Evolutionary conservation across 176 grass and related monocot species (phyloP), one percentile per base, ranked within the genome.

Genomic region (Ampelocalamus luodianensis): DNA sequence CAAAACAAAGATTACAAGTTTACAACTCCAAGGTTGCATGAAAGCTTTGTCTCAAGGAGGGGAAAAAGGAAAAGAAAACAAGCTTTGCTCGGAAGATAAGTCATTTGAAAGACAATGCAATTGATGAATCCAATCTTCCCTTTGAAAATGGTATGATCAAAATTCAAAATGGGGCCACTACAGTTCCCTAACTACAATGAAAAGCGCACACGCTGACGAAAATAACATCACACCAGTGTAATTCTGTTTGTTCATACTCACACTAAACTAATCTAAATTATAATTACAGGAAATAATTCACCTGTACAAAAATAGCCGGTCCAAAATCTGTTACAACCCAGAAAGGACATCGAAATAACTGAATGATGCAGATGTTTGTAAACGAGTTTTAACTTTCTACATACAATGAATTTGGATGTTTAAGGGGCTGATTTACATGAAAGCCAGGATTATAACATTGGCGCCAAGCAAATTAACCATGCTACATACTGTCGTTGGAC

Each of bases 261-360:
- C 72, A 72, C 69, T 75, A 48, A 67, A 29, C 79, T 92, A 85
- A 50, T 68, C 80, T 84, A 68, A 64, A 65, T 63, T 87, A 83
- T 89, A 90, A 83, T 90, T 90, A 93, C 87, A 90, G 29, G 80
- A 64, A 87, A 76, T 29, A 77, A 58, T 72, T 60, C 50, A 36
- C 77, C 85, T 94, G 77, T 94, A 94, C 90, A 94, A 76, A 81
- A 79, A 81, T 39, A 72, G 46, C 65, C 16, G 38, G 77, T 71
- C 71, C 84, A 79, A 91, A 86, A 85, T 80, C 68, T 65, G 68
- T 82, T 45, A 45, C 71, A 59, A 78, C 43, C 59, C 79, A 49
- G 22, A n/a, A 15, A 43, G 3, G 45, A 55, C 65, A 65, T 50
- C 49, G 26, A 40, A 77, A 85, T 73, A 81, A 85, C 85, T 29